These are phyloP conservation scores for Phytopythium mirpurense DNA, from an alignment of 352 stramenopile genomes.

Conservation along the genomic window DNA sequence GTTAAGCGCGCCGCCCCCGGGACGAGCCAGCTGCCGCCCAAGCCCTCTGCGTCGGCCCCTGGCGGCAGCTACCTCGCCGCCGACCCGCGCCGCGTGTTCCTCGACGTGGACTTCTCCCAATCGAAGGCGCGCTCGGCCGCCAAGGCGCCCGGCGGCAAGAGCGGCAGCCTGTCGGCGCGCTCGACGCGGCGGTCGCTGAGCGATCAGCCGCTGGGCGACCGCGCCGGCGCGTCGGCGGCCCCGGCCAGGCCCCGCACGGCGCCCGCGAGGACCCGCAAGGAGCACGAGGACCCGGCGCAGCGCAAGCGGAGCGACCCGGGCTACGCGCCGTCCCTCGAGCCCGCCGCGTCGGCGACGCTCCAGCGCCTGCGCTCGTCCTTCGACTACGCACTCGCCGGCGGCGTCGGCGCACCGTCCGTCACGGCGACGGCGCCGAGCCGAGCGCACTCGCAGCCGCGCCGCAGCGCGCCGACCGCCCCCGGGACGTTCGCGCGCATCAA, in stretches of 20 bases:
- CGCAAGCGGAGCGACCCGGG: slow-evolving; percentile 29
- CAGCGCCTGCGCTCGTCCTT: slow-evolving; percentile 29
- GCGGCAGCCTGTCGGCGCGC: slow-evolving; percentile 4
- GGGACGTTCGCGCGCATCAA: background rate
- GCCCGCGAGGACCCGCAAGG: slow-evolving; percentile 28
- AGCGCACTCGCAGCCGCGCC: background rate
- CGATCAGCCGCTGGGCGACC: slow-evolving; percentile 12
- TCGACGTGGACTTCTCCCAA: slow-evolving; percentile 20
- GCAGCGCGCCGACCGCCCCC: background rate
- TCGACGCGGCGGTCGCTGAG: slow-evolving; percentile 13
- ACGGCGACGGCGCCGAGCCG: slow-evolving; percentile 1
- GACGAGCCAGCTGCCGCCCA: background rate
- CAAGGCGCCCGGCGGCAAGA: slow-evolving; percentile 6
- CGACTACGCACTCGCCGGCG: slow-evolving; percentile 14
- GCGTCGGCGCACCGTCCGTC: background rate
- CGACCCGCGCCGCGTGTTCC: slow-evolving; percentile 16
- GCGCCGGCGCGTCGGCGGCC: background rate
- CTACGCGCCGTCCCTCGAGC: slow-evolving; percentile 12
- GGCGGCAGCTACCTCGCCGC: background rate
- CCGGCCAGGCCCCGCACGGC: slow-evolving; percentile 32
- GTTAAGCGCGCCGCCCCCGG: background rate
- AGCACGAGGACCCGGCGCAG: slow-evolving; percentile 38
- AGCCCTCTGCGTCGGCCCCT: background rate
- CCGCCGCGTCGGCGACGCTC: slow-evolving; percentile 12
- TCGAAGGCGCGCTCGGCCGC: slow-evolving; percentile 4